Conservation (phyloP, 352 stramenopile species). For the Phytophthora citricola region DNA sequence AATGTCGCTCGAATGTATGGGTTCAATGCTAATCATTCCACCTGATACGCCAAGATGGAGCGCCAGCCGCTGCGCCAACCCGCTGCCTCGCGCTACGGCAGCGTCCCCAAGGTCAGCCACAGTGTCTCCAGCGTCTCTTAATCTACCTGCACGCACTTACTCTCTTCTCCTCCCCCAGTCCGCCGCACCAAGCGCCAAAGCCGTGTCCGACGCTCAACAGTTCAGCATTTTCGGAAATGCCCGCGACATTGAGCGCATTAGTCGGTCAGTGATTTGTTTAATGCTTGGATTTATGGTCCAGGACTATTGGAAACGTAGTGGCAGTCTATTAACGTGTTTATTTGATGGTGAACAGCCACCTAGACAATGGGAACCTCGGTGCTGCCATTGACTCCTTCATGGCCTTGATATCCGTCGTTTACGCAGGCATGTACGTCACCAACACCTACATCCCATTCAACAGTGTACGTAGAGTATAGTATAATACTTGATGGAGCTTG, state of each 20-base stretch:
- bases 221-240: constrained; percentile 32
- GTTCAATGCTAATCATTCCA: constrained; percentile 6
- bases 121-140: not conserved
- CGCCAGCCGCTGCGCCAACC: constrained; percentile 34
- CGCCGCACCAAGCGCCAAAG: constrained; percentile 18
- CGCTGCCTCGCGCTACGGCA: constrained; percentile 38
- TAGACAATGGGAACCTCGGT: constrained; percentile 84
- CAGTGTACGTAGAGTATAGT: constrained; percentile 38
- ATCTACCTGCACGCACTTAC: not conserved
- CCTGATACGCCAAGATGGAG: constrained; percentile 43
- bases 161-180: constrained; percentile 9
- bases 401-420: constrained; percentile 62
- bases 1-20: constrained; percentile 7
- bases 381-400: constrained; percentile 69
- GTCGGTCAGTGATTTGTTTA: constrained; percentile 31
- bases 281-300: not conserved
- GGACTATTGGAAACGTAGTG: not conserved
- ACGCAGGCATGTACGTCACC: constrained; percentile 69
- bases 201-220: constrained; percentile 18
- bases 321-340: constrained; percentile 4
- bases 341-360: constrained; percentile 45
- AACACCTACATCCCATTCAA: constrained; percentile 82
- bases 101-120: constrained; percentile 27
- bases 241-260: constrained; percentile 43
- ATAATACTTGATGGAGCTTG: not conserved